phyloP scores from a whole-genome alignment of 163 green algal species.

The Prototheca wickerhamii region DNA sequence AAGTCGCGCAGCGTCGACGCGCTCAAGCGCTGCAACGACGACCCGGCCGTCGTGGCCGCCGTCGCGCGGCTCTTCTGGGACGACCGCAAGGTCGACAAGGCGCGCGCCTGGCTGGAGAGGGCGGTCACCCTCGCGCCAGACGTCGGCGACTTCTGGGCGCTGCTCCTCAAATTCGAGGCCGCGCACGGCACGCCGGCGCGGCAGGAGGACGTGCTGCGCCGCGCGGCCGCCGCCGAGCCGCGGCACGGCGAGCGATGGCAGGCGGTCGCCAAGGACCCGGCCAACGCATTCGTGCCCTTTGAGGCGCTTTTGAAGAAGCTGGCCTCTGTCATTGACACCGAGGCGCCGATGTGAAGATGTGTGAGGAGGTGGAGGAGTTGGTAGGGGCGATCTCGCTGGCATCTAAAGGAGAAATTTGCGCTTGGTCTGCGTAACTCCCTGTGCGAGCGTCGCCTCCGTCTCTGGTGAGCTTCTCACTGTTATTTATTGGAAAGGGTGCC shows the following conservation, averaged over 20 bases:
- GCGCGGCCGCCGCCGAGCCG: constrained; percentile 54
- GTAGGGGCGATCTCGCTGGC: background rate
- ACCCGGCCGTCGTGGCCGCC: constrained; percentile 75
- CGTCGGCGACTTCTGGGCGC: constrained; percentile 78
- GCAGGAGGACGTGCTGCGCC: constrained; percentile 38
- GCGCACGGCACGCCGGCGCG: constrained; percentile 63
- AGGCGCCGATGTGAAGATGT: constrained; percentile 1
- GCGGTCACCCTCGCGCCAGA: constrained; percentile 75
- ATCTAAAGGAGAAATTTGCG: too few species aligned
- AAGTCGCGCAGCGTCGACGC: constrained; percentile 75
- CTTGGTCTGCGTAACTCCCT: too few species aligned
- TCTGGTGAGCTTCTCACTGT: too few species aligned
- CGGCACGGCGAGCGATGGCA: constrained; percentile 88
- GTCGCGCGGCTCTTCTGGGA: constrained; percentile 86
- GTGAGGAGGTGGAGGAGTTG: background rate
- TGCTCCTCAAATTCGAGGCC: constrained; percentile 66
- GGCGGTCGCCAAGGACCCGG: constrained; percentile 65
- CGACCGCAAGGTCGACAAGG: constrained; percentile 83
- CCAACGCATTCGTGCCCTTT: constrained; percentile 51
- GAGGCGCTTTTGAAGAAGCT: constrained; percentile 62
- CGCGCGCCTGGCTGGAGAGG: constrained; percentile 76
- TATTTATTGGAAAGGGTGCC: too few species aligned
- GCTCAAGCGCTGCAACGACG: constrained; percentile 86
- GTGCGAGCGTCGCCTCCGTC: too few species aligned
- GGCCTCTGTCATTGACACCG: constrained; percentile 49